Evolutionary conservation across 2,329 filamentous ascomycete genomes (phyloP).

Genomic region (Albophoma yamanashiensis): DNA sequence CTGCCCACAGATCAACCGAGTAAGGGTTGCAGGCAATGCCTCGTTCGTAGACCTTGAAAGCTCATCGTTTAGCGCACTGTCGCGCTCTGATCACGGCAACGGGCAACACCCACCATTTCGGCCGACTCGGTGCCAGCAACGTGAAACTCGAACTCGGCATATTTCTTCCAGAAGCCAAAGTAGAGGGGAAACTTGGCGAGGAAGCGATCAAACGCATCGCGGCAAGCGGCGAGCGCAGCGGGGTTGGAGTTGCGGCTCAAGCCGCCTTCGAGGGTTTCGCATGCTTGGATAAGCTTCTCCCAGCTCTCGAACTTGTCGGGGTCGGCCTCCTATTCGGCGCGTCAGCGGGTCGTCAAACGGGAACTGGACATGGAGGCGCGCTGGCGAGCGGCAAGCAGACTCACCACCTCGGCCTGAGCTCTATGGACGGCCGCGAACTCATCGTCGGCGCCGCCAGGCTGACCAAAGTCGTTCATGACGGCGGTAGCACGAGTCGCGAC

Average conservation of each 20-base stretch:
- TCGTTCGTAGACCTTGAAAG: conserved; percentile 77
- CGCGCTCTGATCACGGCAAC: not conserved
- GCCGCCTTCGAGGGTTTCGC: conserved; percentile 79
- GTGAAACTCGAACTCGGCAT: conserved; percentile 93
- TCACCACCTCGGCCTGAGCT: conserved; percentile 66
- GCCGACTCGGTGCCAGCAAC: conserved; percentile 95
- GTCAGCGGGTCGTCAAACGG: not conserved
- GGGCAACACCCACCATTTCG: conserved; percentile 64
- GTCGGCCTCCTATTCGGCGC: conserved; percentile 43
- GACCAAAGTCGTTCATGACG: conserved; percentile 58
- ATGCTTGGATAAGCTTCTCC: conserved; percentile 82
- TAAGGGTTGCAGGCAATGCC: conserved; percentile 87
- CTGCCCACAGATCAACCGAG: conserved; percentile 93
- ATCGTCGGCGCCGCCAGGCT: conserved; percentile 65
- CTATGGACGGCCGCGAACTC: conserved; percentile 76
- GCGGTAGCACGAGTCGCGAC: conserved; percentile 2
- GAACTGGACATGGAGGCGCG: not conserved
- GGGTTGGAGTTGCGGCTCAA: conserved; percentile 95
- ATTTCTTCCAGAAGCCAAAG: conserved; percentile 99
- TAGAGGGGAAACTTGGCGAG: conserved; percentile 89
- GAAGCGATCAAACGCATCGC: conserved; percentile 84
- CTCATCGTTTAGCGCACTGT: not conserved
- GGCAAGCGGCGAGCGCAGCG: conserved; percentile 77
- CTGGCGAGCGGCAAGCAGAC: conserved; percentile 5
- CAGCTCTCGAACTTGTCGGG: conserved; percentile 89